Evolutionary conservation across 129 eudicot genomes (phyloP).

Genomic region (Flaveria robusta): DNA sequence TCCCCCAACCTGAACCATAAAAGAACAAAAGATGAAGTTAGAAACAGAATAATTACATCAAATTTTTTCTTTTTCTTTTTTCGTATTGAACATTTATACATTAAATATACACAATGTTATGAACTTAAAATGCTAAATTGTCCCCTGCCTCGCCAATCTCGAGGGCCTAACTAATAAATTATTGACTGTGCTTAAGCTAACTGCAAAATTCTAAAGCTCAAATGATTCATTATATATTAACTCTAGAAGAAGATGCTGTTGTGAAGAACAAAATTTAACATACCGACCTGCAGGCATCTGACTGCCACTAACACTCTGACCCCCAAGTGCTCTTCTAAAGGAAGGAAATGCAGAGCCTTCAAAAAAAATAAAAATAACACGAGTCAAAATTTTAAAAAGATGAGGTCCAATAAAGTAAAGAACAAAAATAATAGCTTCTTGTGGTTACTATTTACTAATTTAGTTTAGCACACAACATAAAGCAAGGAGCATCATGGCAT

Average conservation of each 20-base stretch:
- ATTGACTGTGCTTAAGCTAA: constrained; percentile 2
- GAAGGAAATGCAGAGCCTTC: constrained; percentile 54
- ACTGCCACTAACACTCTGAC: constrained; percentile 35
- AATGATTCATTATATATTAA: background rate
- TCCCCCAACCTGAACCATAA: constrained; percentile 53
- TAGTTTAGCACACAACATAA: constrained; percentile 11
- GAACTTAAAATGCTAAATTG: background rate
- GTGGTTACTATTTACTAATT: background rate
- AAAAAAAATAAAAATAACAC: background rate
- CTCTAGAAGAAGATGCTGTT: background rate
- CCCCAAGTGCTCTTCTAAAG: constrained; percentile 46
- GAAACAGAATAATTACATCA: constrained; percentile 2
- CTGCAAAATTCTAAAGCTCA: constrained; percentile 10
- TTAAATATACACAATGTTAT: background rate
- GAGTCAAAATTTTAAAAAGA: background rate
- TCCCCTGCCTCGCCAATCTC: background rate
- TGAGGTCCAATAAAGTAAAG: constrained; percentile 6
- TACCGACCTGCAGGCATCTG: constrained; percentile 52
- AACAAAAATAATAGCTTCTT: constrained; percentile 1
- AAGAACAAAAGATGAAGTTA: constrained; percentile 13
- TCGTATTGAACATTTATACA: background rate
- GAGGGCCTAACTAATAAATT: constrained; percentile 4
- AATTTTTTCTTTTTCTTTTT: background rate
- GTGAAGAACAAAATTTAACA: constrained; percentile 19
- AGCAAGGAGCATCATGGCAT: background rate